Evolutionary conservation across 208 protist species (phyloP), one percentile per base, ranked within the genome.

Genomic region (Leishmania aethiopica): DNA sequence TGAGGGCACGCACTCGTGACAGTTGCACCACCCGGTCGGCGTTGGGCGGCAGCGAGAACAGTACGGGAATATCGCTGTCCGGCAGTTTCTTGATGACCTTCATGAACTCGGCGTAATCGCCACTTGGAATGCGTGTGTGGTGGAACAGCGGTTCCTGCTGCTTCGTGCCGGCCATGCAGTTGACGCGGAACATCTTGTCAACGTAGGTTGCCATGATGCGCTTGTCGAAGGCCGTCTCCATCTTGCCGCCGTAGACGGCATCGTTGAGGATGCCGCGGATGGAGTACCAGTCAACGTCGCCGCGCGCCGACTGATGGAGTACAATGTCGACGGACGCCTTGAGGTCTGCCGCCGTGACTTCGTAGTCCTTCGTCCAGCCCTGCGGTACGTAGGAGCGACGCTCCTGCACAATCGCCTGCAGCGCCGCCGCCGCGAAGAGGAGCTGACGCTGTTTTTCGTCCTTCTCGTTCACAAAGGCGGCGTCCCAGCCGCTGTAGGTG

Each of bases 281-380:
- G 13, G 96, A 90, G 42, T 77, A 71, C 98, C 98, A 99, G 84
- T 99, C 94, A 13, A 93, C 62, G 53, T 85, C 85, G 28, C 89
- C 89, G 59, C 77, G 15, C 40, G 84, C 75, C 1, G 86, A 91
- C 79, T 96, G 91, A 3, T 92, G 88, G 22, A 95, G 77, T 59
- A 99, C 96, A 81, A 99, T 95, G 84, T 99, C 93, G 7, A 92
- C 83, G 4, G 94, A 91, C 28, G 96, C 94, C 78, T 98, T 96
- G 2, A 99, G 88, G 89, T 99, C 98, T 2, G 98, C 89, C 15
- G 91, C 85, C 0, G 96, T 98, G 72, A 99, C 98, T 88, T 99
- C 99, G 91, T 99, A 99, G 79, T 96, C 96, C 85, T 99, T 99
- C 51, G 96, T 95, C 98, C 98, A 99, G 13, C 98, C 99, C 76